Percentiles rank a stretch among this genome's conserved stretches.
Evolutionary conservation across 352 stramenopile genomes (phyloP).

Genomic region (Phytopythium vexans): DNA sequence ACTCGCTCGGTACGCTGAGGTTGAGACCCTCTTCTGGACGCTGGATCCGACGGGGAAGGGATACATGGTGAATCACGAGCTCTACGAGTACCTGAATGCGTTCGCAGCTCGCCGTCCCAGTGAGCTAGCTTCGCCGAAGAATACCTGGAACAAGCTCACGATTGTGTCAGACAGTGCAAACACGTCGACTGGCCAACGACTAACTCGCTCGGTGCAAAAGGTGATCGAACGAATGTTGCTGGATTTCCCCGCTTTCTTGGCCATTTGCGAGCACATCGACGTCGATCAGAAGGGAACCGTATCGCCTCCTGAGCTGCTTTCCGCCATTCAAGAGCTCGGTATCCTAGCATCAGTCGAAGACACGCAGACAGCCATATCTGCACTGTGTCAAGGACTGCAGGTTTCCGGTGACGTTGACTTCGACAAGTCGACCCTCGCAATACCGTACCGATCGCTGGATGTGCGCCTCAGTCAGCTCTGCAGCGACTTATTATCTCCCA

Average conservation of each 20-base stretch:
- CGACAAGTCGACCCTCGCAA: constrained; percentile 15
- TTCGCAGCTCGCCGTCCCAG: constrained; percentile 17
- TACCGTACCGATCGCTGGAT: constrained; percentile 49
- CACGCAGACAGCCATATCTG: constrained; percentile 48
- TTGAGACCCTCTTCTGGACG: constrained; percentile 74
- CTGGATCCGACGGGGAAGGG: constrained; percentile 61
- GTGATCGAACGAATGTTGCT: constrained; percentile 65
- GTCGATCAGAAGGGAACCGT: constrained; percentile 34
- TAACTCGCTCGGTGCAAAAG: constrained; percentile 64
- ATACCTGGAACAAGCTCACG: neutral
- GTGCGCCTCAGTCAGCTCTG: constrained; percentile 42
- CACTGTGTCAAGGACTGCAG: constrained; percentile 28
- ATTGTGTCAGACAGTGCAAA: too few relatives aligned
- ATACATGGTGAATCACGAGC: constrained; percentile 51
- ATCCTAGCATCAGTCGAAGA: constrained; percentile 56
- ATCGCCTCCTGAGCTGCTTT: constrained; percentile 39
- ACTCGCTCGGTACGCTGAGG: constrained; percentile 57
- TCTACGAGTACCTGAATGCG: constrained; percentile 63
- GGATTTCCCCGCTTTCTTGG: constrained; percentile 32
- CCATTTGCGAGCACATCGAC: constrained; percentile 51
- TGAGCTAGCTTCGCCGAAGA: neutral
- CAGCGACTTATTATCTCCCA: constrained; percentile 64
- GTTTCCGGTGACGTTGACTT: neutral
- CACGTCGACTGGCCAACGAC: neutral
- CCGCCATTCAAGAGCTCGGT: constrained; percentile 54